Percentiles rank a stretch among this genome's conserved stretches.
Evolutionary conservation across 169 alveolate genomes (phyloP).

Genomic region (Plasmodium yoelii): DNA sequence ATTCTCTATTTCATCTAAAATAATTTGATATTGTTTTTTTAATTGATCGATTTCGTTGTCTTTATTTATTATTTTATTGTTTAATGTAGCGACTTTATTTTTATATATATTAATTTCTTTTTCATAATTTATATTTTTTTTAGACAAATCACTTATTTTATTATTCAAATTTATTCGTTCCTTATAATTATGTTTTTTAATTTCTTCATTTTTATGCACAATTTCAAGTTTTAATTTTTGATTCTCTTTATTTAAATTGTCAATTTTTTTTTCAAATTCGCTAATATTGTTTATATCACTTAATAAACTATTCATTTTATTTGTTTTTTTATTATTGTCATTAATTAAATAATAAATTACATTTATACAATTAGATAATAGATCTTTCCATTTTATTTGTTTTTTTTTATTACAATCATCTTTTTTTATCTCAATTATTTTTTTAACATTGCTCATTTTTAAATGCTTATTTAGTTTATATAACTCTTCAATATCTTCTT

Average conservation of each 20-base stretch:
- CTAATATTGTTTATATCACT: conserved; percentile 52
- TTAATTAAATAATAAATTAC: conserved; percentile 28
- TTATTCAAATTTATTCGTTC: conserved; percentile 33
- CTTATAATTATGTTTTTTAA: conserved; percentile 43
- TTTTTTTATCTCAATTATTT: conserved; percentile 15
- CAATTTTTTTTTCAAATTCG: conserved; percentile 67
- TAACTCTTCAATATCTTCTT: conserved; percentile 40
- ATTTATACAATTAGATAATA: conserved; percentile 48
- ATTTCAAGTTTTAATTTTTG: conserved; percentile 47
- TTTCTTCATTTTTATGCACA: conserved; percentile 22
- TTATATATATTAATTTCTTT: conserved; percentile 64
- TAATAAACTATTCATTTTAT: conserved; percentile 46
- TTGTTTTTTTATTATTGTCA: conserved; percentile 63
- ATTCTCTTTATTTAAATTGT: conserved; percentile 47
- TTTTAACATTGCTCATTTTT: conserved; percentile 27
- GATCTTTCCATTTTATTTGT: conserved; percentile 19
- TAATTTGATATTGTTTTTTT: conserved; percentile 30
- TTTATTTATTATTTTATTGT: conserved; percentile 33
- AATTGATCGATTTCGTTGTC: conserved; percentile 51
- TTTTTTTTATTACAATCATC: conserved; percentile 20
- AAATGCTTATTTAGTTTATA: conserved; percentile 35
- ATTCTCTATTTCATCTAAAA: conserved; percentile 58
- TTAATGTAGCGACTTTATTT: conserved; percentile 42
- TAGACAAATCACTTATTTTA: conserved; percentile 39
- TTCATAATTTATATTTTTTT: conserved; percentile 51